Conservation (phyloP, 306 rosid species). For the Trifolium repens region DNA sequence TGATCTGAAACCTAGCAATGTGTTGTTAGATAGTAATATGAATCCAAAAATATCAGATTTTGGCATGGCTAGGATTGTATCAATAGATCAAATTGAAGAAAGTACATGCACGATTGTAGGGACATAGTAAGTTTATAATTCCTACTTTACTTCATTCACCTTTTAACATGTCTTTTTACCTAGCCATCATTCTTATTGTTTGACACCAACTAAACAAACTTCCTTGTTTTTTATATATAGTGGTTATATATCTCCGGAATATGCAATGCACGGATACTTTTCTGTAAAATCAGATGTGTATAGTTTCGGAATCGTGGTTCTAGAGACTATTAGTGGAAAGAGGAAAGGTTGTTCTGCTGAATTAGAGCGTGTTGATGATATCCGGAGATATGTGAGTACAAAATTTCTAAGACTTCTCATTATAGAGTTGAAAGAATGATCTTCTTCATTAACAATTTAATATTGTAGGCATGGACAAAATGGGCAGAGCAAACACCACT, state of each 20-base stretch:
- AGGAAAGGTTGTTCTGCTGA: slow-evolving; percentile 31
- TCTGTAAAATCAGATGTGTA: slow-evolving; percentile 48
- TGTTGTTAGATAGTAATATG: slow-evolving; percentile 44
- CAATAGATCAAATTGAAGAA: slow-evolving; percentile 34
- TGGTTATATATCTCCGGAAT: slow-evolving; percentile 54
- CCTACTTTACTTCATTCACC: neutral
- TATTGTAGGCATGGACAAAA: slow-evolving; percentile 52
- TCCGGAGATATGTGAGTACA: slow-evolving; percentile 44
- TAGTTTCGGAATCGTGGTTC: slow-evolving; percentile 48
- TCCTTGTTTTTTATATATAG: slow-evolving; percentile 25
- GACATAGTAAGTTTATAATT: slow-evolving; percentile 45
- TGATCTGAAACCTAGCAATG: slow-evolving; percentile 53
- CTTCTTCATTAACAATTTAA: neutral
- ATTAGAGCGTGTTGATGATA: slow-evolving; percentile 35
- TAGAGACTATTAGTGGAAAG: slow-evolving; percentile 49
- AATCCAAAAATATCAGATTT: slow-evolving; percentile 56
- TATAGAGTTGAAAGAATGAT: neutral
- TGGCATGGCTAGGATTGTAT: slow-evolving; percentile 50
- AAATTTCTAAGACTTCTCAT: neutral
- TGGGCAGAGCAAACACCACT: slow-evolving; percentile 47
- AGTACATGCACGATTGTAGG: slow-evolving; percentile 46
- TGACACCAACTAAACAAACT: neutral
- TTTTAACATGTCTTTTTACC: neutral
- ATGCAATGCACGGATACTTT: slow-evolving; percentile 50
- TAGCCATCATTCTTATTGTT: neutral